phyloP scores from a whole-genome alignment of 2,329 filamentous ascomycete species.

The Claviceps capensis region DNA sequence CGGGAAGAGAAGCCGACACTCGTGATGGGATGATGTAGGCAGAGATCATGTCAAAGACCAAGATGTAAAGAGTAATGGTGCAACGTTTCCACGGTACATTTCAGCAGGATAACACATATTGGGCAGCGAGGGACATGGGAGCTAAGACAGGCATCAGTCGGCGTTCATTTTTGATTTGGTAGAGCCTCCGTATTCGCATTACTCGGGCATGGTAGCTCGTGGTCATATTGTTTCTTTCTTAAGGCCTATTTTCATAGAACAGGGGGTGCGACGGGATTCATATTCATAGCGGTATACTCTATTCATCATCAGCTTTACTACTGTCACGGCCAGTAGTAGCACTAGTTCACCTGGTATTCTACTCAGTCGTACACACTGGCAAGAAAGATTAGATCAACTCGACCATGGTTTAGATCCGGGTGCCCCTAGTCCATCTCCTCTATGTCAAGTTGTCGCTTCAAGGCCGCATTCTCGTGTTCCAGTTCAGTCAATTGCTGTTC shows the following conservation, averaged over 20 bases:
- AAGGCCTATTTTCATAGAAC: not conserved
- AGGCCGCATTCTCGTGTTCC: conserved; percentile 29
- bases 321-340: not conserved
- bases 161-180: conserved; percentile 16
- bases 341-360: not conserved
- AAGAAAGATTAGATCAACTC: not conserved
- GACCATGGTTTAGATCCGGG: conserved; percentile 4
- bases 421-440: conserved; percentile 5
- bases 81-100: conserved; percentile 6
- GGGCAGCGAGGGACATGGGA: conserved; percentile 21
- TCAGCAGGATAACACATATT: conserved; percentile 13
- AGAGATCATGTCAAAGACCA: conserved; percentile 5
- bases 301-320: not conserved
- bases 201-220: conserved; percentile 1
- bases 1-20: conserved; percentile 37
- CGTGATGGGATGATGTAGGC: conserved; percentile 12
- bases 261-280: not conserved
- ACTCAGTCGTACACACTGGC: too few relatives aligned
- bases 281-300: not conserved
- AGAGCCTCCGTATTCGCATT: conserved; percentile 17
- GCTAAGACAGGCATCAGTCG: conserved; percentile 22
- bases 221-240: not conserved
- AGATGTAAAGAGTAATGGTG: conserved; percentile 4
- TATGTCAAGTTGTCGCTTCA: conserved; percentile 11
- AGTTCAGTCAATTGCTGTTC: conserved; percentile 37